phyloP scores from a whole-genome alignment of 176 grass and related monocot genomes.

The Carex scoparia region DNA sequence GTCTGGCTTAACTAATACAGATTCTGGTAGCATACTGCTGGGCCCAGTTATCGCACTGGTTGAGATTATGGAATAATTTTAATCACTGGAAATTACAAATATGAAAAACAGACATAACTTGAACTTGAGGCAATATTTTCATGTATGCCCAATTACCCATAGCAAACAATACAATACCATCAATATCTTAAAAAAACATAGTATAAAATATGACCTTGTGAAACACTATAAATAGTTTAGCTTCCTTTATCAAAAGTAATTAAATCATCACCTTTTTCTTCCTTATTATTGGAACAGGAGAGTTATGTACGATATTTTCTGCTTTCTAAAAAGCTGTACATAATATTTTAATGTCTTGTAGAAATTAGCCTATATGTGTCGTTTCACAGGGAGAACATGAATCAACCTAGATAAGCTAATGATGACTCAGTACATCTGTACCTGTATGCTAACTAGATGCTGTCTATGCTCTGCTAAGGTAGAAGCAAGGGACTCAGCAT shows the following conservation, averaged over 20 bases:
- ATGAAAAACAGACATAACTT: background rate
- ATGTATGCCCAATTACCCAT: background rate
- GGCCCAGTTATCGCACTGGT: background rate
- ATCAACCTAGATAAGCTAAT: slow-evolving; percentile 4
- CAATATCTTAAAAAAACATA: background rate
- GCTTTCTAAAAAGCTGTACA: background rate
- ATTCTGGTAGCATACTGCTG: background rate
- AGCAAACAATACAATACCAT: background rate
- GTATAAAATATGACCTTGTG: background rate
- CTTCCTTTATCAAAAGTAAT: background rate
- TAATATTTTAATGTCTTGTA: background rate
- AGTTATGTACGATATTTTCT: background rate
- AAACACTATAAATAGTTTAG: background rate
- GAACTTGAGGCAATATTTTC: background rate
- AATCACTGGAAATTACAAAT: background rate
- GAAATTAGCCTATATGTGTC: background rate
- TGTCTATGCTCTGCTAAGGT: slow-evolving; percentile 94
- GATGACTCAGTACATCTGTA: slow-evolving; percentile 23
- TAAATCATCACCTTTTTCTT: background rate
- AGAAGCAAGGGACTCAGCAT: slow-evolving; percentile 82
- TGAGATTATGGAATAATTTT: background rate
- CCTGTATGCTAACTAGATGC: slow-evolving; percentile 98
- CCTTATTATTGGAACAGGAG: background rate
- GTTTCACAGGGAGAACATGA: background rate
- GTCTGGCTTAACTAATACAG: background rate